A percentile compares a stretch with the other conserved stretches of the same genome.
Evolutionary conservation across 352 stramenopile genomes (phyloP).

Genomic region (Globisporangium emineosum): DNA sequence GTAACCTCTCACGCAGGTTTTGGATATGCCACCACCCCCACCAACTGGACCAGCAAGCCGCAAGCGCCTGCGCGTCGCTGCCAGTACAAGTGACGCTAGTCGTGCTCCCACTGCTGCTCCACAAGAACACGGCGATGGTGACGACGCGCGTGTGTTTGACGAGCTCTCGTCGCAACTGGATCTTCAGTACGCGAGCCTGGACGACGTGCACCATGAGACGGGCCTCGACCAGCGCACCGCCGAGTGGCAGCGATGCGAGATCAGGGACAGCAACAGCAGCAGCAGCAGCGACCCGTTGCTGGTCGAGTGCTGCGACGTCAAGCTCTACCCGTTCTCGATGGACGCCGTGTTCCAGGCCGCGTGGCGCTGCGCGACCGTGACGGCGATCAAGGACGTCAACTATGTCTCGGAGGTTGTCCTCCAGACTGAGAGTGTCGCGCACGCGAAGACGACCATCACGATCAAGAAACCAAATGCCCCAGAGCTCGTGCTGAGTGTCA

Average conservation of each 20-base stretch:
- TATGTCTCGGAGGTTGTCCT: background rate
- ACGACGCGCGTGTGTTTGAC: background rate
- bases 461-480: background rate
- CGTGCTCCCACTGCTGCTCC: no score
- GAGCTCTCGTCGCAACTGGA: background rate
- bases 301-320: background rate
- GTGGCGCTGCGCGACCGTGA: background rate
- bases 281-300: background rate
- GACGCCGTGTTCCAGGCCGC: background rate
- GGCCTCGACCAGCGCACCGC: background rate
- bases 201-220: background rate
- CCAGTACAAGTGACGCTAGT: background rate
- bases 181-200: background rate
- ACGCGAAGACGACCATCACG: constrained; percentile 3
- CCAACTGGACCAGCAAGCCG: background rate
- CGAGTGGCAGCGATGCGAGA: constrained; percentile 3
- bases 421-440: constrained; percentile 1
- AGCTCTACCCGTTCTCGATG: background rate
- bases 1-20: background rate
- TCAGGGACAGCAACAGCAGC: background rate
- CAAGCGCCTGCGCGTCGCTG: background rate
- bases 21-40: background rate
- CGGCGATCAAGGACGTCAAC: background rate
- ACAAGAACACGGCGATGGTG: background rate
- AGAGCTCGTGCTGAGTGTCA: background rate